Evolutionary conservation across 2,329 filamentous ascomycete genomes (phyloP), one percentile per base, ranked within the genome.

Genomic region (Pseudogymnoascus sp.): DNA sequence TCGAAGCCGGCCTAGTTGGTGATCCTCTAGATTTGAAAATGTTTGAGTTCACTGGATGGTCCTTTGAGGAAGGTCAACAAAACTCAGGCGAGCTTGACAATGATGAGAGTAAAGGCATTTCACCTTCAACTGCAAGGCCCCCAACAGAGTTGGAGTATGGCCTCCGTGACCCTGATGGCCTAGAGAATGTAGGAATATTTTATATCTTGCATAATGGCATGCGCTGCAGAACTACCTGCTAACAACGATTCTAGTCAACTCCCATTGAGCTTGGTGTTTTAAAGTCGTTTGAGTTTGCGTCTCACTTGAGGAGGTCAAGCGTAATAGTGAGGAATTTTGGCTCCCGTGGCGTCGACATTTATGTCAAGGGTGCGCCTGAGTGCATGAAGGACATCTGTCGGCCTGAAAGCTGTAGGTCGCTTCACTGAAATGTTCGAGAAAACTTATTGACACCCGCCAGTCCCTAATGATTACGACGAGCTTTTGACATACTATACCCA

Each of bases 11-110:
- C 71, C 82, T 97, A 39, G 82, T 99, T 35, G 94, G 94, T 1
- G 94, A 99, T 70, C 94, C 95, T 4, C 79, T 99, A 1, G 94
- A 99, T 72, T 80, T 97, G 62, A 97, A 97, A 72, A 99, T 99
- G 94, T 99, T 99, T 71, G 88, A 96, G 66, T 99, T 96, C 67
- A 97, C 94, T 0, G 83, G 84, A 5, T 99, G 94, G 94, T 83
- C 85, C 3, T 99, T 90, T 67, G 89, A 96, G 72, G 94, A 99
- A 77, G 91, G 92, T 2, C 86, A 86, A 50, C 86, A 92, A 67
- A 81, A 81, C 59, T 75, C 80, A 22, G 82, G 81, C 28, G 84
- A 84, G 59, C 80, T 80, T 41, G 85, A 89, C 58, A 87, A 90
- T 18, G 90, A 93, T 54, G 88, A 92, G 62, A 87, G 87, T 68